Percentiles rank a stretch among this genome's conserved stretches.
Evolutionary conservation across 108 stramenopile species (phyloP).

Genomic region (Nitzschia sp.): DNA sequence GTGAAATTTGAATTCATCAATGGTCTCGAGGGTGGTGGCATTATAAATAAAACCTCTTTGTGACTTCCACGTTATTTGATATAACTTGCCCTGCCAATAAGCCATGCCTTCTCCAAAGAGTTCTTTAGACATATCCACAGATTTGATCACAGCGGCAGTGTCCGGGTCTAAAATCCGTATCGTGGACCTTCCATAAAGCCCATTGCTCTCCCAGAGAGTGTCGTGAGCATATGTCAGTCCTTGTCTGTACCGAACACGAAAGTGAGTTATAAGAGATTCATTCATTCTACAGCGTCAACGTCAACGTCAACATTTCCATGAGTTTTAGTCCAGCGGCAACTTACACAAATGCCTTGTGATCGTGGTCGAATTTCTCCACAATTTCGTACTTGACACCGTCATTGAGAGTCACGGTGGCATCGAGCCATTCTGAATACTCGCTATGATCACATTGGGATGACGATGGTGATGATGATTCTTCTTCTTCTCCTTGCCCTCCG

Average conservation of each 20-base stretch:
- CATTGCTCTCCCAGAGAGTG: conserved; percentile 69
- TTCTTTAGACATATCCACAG: conserved; percentile 39
- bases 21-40: conserved; percentile 47
- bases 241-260: conserved; percentile 65
- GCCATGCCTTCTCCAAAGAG: conserved; percentile 84
- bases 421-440: neutral
- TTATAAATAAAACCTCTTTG: conserved; percentile 78
- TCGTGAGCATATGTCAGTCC: conserved; percentile 76
- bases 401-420: conserved; percentile 23
- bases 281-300: no score
- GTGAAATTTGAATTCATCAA: conserved; percentile 46
- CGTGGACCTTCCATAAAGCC: conserved; percentile 63
- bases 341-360: conserved; percentile 63
- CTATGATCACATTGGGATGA: conserved; percentile 1
- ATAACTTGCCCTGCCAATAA: conserved; percentile 47
- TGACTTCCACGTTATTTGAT: conserved; percentile 75
- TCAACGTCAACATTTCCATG: no score
- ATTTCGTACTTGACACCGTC: conserved; percentile 53
- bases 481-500: no score
- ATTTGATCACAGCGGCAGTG: conserved; percentile 55
- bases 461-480: no score
- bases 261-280: no score
- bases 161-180: conserved; percentile 64
- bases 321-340: no score
- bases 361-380: conserved; percentile 63